Base-by-base conservation (phyloP, 177 flowering plant species). In the Vitis hybrid region DNA sequence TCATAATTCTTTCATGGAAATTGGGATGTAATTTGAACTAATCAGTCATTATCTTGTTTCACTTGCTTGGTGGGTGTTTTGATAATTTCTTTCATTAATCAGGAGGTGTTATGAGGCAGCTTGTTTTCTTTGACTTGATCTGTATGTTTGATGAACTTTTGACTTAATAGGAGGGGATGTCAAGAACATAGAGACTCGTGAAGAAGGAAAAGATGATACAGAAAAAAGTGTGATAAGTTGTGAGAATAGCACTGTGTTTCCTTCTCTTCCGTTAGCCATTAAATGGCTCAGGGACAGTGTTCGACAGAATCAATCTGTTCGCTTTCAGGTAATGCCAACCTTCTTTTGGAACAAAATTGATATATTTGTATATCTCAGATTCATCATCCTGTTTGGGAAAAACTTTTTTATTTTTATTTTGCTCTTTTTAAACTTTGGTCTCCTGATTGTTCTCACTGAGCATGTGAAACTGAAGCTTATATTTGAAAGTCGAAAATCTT, bases 241-340 rank as follows among this genome's bases (percentile, higher is more conserved):
- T 74, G 85, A 84, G 74, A 82, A 78, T 69, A 91, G 98, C 69
- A 63, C 77, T 15, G 90, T 90, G 54, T 91, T 93, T 75, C 75
- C 91, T 64, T 87, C 98, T 52, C 91, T 95, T 11, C 93, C 94
- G 8, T 66, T 78, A 58, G 98, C 97, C 56, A 84, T 93, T 50
- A 89, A 90, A 75, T 93, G 97, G 97, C 87, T 93, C 51, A 77
- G 97, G 70, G 97, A 90, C 71, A 87, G 72, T 60, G 84, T 70
- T 52, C 83, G 75, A 63, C 80, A 82, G 78, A 91, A 83, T 77
- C 87, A 75, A 59, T 82, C 87, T 56, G 77, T 82, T 74, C 93
- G 90, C 56, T 82, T 79, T 73, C 98, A 94, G 98, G 97, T 92
- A 84, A 63, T 64, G 51, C 34, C 19, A 13, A 57, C 34, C 2